Conservation (phyloP, 257 asterid species). For the Paraleonurus japonicus region DNA sequence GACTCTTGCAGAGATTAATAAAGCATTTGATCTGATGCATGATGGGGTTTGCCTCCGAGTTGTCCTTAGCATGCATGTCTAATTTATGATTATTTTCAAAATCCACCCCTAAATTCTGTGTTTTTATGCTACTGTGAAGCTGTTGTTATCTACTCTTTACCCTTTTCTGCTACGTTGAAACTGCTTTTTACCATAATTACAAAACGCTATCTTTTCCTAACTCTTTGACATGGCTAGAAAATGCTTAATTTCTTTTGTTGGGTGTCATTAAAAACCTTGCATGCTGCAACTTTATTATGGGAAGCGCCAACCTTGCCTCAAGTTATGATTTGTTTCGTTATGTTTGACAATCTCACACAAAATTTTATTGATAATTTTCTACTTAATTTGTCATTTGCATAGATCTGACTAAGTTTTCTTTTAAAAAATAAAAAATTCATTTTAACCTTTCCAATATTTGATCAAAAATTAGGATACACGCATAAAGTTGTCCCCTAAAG, state of each 20-base stretch:
- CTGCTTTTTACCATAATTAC: neutral
- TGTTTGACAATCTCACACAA: no score
- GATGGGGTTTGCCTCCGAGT: constrained; percentile 82
- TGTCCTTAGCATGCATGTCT: constrained; percentile 61
- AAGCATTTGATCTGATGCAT: constrained; percentile 92
- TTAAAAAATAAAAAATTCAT: no score
- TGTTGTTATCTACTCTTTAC: neutral
- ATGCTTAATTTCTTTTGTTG: neutral
- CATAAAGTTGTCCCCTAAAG: no score
- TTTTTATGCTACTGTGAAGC: neutral
- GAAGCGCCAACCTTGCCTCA: no score
- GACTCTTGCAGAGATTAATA: constrained; percentile 72
- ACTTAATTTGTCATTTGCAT: no score
- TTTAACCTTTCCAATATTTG: no score
- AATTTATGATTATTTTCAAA: constrained; percentile 3
- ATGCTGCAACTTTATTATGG: no score
- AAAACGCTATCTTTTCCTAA: neutral
- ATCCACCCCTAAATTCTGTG: neutral
- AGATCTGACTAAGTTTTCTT: no score
- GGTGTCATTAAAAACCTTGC: no score
- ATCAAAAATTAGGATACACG: no score
- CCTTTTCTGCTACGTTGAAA: neutral
- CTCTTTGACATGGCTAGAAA: neutral
- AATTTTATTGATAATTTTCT: no score
- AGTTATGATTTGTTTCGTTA: no score